Base-by-base conservation (phyloP, 306 rosid species). In the Lathyrus aphaca region DNA sequence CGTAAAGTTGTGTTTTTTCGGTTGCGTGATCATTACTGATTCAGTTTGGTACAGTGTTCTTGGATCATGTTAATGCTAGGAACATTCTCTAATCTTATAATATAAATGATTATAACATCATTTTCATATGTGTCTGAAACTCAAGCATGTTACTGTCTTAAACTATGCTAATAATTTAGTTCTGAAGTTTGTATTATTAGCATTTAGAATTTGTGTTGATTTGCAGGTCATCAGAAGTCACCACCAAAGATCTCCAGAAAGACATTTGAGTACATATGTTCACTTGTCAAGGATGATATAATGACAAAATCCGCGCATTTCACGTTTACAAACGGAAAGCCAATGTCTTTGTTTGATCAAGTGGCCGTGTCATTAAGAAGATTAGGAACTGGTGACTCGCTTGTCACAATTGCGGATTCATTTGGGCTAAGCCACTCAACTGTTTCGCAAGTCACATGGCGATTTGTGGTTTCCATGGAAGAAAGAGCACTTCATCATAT, bases 281-380 rank as follows among this genome's bases (percentile, higher is more conserved):
- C 92, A 30, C 98, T 93, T 60, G 98, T 93, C 62, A 85, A 84
- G 75, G 96, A 90, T 56, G 96, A 93, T 67, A 80, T 86, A 87
- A 68, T 65, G 84, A 84, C 74, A 13, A 88, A 85, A 78, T 64
- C 95, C 15, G 85, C 96, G 16, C 85, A 81, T 80, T 86, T 84
- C 37, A 64, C 71, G 53, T 85, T 90, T 61, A 43, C 80, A 25
- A 85, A 66, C 27, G 91, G 96, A 48, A 80, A 72, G 66, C 83
- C 91, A 48, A 69, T 88, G 87, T 72, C 87, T 44, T 29, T 86
- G 55, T 46, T 25, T 17, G 91, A 90, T 68, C 96, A 82, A 84
- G 98, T 88, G 18, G 96, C 92, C 37, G 95, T 89, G 78, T 95
- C 96, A 48, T 53, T 90, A 55, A 86, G 98, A 82, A 88, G 96